A percentile compares a stretch with the other conserved stretches of the same genome.
Evolutionary conservation across 1,139 yeast genomes (phyloP).

Genomic region (Pichia sp.): DNA sequence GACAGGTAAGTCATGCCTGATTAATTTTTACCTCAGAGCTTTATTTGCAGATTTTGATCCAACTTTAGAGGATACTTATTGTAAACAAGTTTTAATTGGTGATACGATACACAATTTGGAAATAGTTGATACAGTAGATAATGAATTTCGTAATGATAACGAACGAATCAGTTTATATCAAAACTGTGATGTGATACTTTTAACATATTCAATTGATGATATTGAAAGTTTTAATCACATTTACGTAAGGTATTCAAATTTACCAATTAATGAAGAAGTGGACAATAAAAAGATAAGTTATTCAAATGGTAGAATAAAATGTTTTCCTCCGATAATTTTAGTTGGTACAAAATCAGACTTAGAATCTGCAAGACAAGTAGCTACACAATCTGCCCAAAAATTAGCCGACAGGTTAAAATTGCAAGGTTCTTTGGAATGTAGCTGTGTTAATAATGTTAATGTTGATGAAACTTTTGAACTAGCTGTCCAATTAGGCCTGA

Average conservation of each 20-base stretch:
- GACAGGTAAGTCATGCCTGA: slow-evolving; percentile 51
- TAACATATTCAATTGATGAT: slow-evolving; percentile 46
- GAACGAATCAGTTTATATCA: slow-evolving; percentile 35
- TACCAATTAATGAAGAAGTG: slow-evolving; percentile 14
- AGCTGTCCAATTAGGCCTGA: slow-evolving; percentile 34
- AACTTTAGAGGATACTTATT: slow-evolving; percentile 47
- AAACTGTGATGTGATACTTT: slow-evolving; percentile 44
- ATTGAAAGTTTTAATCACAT: slow-evolving; percentile 19
- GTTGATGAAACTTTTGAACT: slow-evolving; percentile 42
- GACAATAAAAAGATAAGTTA: slow-evolving; percentile 7
- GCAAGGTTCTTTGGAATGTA: slow-evolving; percentile 43
- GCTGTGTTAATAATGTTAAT: slow-evolving; percentile 46
- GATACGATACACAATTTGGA: slow-evolving; percentile 41
- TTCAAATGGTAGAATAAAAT: slow-evolving; percentile 5
- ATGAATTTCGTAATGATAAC: slow-evolving; percentile 39
- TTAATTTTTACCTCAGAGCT: slow-evolving; percentile 44
- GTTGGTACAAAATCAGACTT: slow-evolving; percentile 33
- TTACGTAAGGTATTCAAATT: slow-evolving; percentile 9
- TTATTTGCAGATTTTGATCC: slow-evolving; percentile 50
- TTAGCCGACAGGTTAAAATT: slow-evolving; percentile 41
- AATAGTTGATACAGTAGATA: slow-evolving; percentile 50
- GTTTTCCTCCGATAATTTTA: slow-evolving; percentile 24
- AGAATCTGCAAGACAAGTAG: slow-evolving; percentile 40
- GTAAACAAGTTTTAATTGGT: slow-evolving; percentile 28
- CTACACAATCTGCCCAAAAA: slow-evolving; percentile 30